A percentile compares a stretch with the other conserved stretches of the same genome.
These are phyloP conservation scores for Stygiomarasmius scandens DNA, from an alignment of 1,284 basidiomycete species.

Conservation along the genomic window DNA sequence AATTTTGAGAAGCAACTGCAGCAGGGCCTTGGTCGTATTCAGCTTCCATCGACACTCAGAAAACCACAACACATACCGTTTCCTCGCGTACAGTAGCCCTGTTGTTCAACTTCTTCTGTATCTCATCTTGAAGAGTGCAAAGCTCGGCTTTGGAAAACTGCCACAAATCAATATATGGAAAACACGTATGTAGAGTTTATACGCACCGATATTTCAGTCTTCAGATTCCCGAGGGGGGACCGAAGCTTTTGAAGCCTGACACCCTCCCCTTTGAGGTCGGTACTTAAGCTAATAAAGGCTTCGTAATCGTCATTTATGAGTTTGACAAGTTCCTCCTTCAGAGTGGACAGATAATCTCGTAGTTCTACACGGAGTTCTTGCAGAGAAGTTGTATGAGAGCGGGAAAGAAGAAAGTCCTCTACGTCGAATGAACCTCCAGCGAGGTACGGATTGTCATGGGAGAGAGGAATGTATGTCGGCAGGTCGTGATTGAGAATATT, in stretches of 20 bases:
- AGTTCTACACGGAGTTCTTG: constrained; percentile 88
- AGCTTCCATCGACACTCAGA: background rate
- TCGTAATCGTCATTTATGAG: constrained; percentile 98
- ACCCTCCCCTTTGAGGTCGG: constrained; percentile 85
- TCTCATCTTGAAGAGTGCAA: constrained; percentile 68
- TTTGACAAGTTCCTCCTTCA: constrained; percentile 92
- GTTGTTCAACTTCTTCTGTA: constrained; percentile 77
- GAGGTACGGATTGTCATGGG: constrained; percentile 78
- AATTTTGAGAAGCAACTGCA: constrained; percentile 85
- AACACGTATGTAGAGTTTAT: background rate
- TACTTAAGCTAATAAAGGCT: constrained; percentile 94
- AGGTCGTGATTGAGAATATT: constrained; percentile 49
- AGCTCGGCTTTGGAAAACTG: constrained; percentile 69
- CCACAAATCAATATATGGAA: constrained; percentile 8
- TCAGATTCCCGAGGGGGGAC: constrained; percentile 66
- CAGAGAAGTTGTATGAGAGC: constrained; percentile 78
- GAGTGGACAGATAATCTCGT: constrained; percentile 77
- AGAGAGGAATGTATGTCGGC: constrained; percentile 76
- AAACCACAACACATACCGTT: constrained; percentile 54
- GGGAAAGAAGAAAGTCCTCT: constrained; percentile 87
- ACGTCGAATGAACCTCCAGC: constrained; percentile 74
- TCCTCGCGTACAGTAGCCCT: constrained; percentile 79
- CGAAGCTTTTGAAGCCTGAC: constrained; percentile 68
- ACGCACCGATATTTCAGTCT: constrained; percentile 70
- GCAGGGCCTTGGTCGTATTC: constrained; percentile 56